These are phyloP conservation scores for Colletotrichum agaves DNA, from an alignment of 2,329 filamentous ascomycete genomes.

Conservation along the genomic window DNA sequence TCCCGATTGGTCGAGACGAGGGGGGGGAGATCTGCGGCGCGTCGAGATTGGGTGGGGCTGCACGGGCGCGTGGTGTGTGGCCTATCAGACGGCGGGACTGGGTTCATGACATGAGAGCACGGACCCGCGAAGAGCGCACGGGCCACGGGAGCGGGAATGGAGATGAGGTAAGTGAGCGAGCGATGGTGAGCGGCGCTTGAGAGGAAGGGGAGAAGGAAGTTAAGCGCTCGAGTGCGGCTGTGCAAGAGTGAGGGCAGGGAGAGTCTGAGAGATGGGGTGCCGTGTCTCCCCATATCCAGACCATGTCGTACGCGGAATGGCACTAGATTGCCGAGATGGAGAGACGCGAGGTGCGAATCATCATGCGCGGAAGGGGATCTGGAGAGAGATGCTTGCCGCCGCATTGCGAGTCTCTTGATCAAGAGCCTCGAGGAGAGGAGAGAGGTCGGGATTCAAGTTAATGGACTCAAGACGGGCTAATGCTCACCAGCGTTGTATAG, in stretches of 20 bases:
- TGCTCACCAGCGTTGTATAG: slow-evolving; percentile 3
- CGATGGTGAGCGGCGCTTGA: slow-evolving; percentile 17
- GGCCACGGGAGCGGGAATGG: slow-evolving; percentile 1
- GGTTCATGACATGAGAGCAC: not conserved
- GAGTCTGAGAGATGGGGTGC: not conserved
- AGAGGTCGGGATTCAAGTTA: not conserved
- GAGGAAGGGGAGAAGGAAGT: not conserved
- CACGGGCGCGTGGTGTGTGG: too few relatives aligned
- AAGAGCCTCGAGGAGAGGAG: not conserved
- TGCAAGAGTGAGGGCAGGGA: slow-evolving; percentile 6
- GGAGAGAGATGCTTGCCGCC: not conserved
- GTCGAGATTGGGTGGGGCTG: slow-evolving; percentile 37
- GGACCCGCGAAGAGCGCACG: not conserved
- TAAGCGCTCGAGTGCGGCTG: slow-evolving; percentile 36
- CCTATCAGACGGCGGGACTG: not conserved
- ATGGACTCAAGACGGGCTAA: not conserved
- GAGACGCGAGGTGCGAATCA: slow-evolving; percentile 12
- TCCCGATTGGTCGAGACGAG: slow-evolving; percentile 30
- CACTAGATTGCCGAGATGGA: slow-evolving; percentile 5
- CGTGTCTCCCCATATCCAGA: not conserved
- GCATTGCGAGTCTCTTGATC: not conserved
- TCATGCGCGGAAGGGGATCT: not conserved
- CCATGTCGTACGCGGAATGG: not conserved
- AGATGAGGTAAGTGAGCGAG: not conserved
- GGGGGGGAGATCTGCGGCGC: slow-evolving; percentile 23